These are phyloP conservation scores for Austroboletus niveus DNA, from an alignment of 1,284 basidiomycete species.

Conservation along the genomic window DNA sequence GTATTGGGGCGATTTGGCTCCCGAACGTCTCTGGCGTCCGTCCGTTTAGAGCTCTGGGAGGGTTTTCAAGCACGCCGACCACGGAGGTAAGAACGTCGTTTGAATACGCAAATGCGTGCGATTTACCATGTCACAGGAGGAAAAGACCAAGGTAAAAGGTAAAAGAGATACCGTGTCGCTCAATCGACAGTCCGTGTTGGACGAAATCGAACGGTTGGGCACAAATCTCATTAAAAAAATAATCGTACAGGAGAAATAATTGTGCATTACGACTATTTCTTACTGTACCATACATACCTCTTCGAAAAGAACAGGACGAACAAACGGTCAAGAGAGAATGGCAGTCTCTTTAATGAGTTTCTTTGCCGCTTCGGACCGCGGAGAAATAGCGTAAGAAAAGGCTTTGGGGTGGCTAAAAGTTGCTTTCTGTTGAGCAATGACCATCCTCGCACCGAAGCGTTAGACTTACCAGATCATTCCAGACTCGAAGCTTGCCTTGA, in stretches of 20 bases:
- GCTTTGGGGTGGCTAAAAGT: too few species aligned
- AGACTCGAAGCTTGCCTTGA: conserved; percentile 40
- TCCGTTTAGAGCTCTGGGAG: conserved; percentile 81
- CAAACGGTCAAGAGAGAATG: conserved; percentile 17
- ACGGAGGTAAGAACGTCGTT: conserved; percentile 31
- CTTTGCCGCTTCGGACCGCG: conserved; percentile 21
- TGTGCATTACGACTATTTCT: background rate
- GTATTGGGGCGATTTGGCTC: conserved; percentile 88
- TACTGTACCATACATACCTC: background rate
- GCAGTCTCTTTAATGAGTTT: conserved; percentile 27
- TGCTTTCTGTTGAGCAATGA: too few species aligned
- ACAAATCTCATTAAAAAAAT: conserved; percentile 63
- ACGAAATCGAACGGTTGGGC: conserved; percentile 81
- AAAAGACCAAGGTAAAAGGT: conserved; percentile 54
- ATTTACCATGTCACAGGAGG: conserved; percentile 28
- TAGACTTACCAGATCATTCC: conserved; percentile 44
- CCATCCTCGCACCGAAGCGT: too few species aligned
- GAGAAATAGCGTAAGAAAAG: too few species aligned
- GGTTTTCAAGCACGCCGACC: conserved; percentile 68
- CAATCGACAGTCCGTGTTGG: conserved; percentile 69
- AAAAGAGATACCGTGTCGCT: conserved; percentile 62
- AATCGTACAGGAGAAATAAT: conserved; percentile 28
- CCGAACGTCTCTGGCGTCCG: conserved; percentile 55
- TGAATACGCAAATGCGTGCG: background rate
- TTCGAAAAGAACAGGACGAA: background rate